These are phyloP conservation scores for Salvia miltiorrhiza DNA, from an alignment of 257 asterid genomes.

Conservation along the genomic window DNA sequence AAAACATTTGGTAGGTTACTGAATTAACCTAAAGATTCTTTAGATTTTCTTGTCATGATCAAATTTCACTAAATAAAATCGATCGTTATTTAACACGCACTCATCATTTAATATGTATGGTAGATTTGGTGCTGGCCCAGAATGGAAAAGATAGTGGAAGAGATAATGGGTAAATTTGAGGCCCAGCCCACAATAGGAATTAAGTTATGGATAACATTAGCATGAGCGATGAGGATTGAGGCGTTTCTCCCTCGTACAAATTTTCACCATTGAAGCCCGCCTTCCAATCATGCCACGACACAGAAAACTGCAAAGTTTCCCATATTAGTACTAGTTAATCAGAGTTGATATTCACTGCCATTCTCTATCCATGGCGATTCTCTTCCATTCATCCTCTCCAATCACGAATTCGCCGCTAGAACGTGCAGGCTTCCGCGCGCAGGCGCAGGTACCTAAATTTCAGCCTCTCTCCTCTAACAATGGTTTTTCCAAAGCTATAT, in stretches of 20 bases:
- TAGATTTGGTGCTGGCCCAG: no score
- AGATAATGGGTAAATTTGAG: no score
- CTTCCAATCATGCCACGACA: not conserved
- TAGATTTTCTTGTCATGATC: no score
- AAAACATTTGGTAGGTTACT: no score
- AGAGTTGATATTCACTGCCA: not conserved
- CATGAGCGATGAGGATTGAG: not conserved
- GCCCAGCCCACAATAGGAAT: not conserved
- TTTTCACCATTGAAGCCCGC: not conserved
- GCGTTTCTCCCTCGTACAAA: not conserved
- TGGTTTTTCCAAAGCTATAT: constrained; percentile 36
- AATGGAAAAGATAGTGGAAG: no score
- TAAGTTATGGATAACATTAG: not conserved
- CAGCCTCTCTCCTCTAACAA: constrained; percentile 35
- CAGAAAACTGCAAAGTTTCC: not conserved
- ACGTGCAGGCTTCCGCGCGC: constrained; percentile 32
- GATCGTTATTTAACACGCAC: no score
- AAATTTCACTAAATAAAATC: no score
- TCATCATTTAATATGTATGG: no score
- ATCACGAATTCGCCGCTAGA: constrained; percentile 48
- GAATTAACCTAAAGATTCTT: no score
- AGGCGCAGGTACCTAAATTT: constrained; percentile 39
- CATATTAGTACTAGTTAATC: no score
- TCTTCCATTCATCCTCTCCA: constrained; percentile 57
- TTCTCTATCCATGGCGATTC: constrained; percentile 46